Conservation (phyloP, 73 alveolate genomes). For the Paramecium primaurelia region DNA sequence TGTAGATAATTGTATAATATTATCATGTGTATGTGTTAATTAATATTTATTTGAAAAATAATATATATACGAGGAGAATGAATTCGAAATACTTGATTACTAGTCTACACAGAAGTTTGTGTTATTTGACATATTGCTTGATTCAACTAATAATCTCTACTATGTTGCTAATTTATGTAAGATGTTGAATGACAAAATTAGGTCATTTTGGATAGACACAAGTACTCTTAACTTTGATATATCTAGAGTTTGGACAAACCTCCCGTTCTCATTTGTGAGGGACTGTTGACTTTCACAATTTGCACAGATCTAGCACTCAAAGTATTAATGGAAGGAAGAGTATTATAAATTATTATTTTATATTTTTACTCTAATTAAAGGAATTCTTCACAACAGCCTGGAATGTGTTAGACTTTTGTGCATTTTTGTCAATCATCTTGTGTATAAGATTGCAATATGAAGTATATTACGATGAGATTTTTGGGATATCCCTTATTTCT, state of each 20-base stretch:
- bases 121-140: neutral
- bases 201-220: neutral
- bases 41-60: neutral
- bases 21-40: neutral
- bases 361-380: constrained; percentile 1
- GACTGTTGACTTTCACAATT: neutral
- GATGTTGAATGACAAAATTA: neutral
- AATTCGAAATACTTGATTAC: neutral
- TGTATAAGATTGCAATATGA: constrained; percentile 5
- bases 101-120: neutral
- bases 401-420: neutral
- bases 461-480: constrained; percentile 6
- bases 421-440: neutral
- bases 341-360: neutral
- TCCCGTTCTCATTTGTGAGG: neutral
- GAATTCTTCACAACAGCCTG: neutral
- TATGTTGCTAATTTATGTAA: neutral
- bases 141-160: neutral
- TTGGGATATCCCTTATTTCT: neutral
- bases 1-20: neutral
- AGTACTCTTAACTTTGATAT: neutral
- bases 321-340: neutral
- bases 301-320: neutral
- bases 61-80: neutral
- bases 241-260: neutral